These are phyloP conservation scores for Psilocybe subaeruginosa DNA, from an alignment of 768 basidiomycete species.

Conservation along the genomic window DNA sequence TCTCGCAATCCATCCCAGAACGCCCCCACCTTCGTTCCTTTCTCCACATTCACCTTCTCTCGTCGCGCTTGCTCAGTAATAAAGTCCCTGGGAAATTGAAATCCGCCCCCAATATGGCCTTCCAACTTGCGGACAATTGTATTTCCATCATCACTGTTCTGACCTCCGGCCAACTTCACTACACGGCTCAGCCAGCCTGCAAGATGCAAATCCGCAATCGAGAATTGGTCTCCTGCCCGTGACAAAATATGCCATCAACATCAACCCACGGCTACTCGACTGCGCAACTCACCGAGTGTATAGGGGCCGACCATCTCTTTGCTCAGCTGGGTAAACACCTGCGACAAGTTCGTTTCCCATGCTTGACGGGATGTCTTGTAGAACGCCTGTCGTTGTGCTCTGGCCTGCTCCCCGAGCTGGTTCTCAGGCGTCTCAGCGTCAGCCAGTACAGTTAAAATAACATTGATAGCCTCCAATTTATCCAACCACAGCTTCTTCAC, in stretches of 20 bases:
- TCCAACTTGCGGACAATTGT: constrained; percentile 55
- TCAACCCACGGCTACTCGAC: background rate
- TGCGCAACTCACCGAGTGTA: constrained; percentile 52
- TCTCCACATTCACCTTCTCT: constrained; percentile 29
- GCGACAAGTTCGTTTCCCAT: constrained; percentile 56
- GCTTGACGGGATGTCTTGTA: constrained; percentile 49
- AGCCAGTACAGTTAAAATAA: constrained; percentile 47
- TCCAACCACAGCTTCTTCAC: constrained; percentile 64
- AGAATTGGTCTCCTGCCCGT: constrained; percentile 75
- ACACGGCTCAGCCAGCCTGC: constrained; percentile 74
- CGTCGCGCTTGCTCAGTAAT: constrained; percentile 32
- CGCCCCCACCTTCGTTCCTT: constrained; percentile 61
- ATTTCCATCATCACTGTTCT: constrained; percentile 50
- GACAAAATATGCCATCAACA: background rate
- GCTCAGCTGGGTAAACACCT: constrained; percentile 49
- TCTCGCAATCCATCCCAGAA: constrained; percentile 76
- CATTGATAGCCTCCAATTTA: constrained; percentile 48
- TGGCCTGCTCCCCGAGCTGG: constrained; percentile 42
- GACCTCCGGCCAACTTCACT: constrained; percentile 59
- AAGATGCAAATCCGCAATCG: constrained; percentile 80
- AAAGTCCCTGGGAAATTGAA: constrained; percentile 47
- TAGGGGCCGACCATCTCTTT: constrained; percentile 67
- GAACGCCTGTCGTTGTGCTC: constrained; percentile 48
- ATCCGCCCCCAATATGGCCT: constrained; percentile 48
- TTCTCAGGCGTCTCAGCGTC: constrained; percentile 42